phyloP scores from a whole-genome alignment of 495 filamentous ascomycete genomes.

The Xanthoparmelia taractica region DNA sequence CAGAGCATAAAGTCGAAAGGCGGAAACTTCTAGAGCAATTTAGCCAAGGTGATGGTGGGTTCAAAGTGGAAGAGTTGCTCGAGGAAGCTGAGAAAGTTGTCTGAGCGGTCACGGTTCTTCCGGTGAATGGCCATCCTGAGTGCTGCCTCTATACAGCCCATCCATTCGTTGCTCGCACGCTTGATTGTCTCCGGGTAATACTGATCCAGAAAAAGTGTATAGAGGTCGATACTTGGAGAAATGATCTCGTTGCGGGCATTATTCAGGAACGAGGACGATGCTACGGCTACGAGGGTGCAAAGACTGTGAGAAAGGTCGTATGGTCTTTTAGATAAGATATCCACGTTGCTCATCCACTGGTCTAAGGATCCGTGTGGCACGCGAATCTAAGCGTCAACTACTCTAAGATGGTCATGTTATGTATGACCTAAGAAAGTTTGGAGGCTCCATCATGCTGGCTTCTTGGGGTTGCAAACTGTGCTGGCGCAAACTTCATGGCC shows the following conservation, averaged over 20 bases:
- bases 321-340: neutral
- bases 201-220: neutral
- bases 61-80: conserved; percentile 75
- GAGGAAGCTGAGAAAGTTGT: conserved; percentile 75
- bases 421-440: neutral
- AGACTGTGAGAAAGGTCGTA: neutral
- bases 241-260: neutral
- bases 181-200: neutral
- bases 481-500: neutral
- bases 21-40: conserved; percentile 74
- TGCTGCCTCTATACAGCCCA: neutral
- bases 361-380: neutral
- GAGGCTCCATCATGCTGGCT: neutral
- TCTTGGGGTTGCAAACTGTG: neutral
- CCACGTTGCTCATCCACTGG: neutral
- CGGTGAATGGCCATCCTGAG: neutral
- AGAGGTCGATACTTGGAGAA: neutral
- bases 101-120: conserved; percentile 20
- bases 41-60: conserved; percentile 62
- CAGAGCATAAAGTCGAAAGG: conserved; percentile 41
- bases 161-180: neutral
- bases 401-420: neutral
- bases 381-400: neutral
- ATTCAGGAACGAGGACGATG: neutral
- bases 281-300: too few relatives aligned